phyloP scores from a whole-genome alignment of 495 filamentous ascomycete species.

The Talaromyces ruber region DNA sequence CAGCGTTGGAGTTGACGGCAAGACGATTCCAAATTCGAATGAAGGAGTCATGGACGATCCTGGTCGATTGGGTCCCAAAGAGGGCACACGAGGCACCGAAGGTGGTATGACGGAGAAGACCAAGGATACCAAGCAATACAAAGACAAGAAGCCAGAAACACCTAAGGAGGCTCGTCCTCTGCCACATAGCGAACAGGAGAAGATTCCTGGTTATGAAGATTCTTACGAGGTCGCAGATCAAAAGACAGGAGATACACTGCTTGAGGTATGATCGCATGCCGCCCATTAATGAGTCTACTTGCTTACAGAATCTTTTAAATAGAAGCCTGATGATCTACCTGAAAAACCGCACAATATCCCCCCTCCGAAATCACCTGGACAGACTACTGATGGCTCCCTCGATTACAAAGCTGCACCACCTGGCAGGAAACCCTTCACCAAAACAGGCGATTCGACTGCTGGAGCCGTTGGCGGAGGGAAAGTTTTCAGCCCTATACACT shows the following conservation, averaged over 20 bases:
- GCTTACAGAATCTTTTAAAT: conserved; percentile 3
- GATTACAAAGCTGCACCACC: conserved; percentile 46
- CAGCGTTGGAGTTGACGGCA: conserved; percentile 44
- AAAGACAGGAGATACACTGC: conserved; percentile 34
- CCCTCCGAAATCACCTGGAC: conserved; percentile 60
- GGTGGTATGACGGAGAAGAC: conserved; percentile 81
- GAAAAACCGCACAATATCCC: conserved; percentile 73
- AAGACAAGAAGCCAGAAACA: conserved; percentile 68
- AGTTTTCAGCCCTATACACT: conserved; percentile 79
- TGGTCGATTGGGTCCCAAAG: conserved; percentile 59
- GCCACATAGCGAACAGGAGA: conserved; percentile 69
- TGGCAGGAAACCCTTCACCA: conserved; percentile 18
- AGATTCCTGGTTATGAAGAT: conserved; percentile 32
- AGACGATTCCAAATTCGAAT: conserved; percentile 65
- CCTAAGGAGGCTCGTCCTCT: conserved; percentile 80
- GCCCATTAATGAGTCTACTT: conserved; percentile 9
- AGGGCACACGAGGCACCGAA: conserved; percentile 79
- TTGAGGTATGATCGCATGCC: conserved; percentile 50
- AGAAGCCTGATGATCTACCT: conserved; percentile 81
- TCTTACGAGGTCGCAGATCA: conserved; percentile 20
- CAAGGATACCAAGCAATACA: conserved; percentile 55
- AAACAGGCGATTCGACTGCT: conserved; percentile 16
- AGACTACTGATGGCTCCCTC: conserved; percentile 54
- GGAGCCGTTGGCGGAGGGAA: conserved; percentile 41
- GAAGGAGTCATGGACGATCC: conserved; percentile 91